These are phyloP conservation scores for Saccharomyces pastorianus DNA, from an alignment of 1,139 yeast genomes.

Conservation along the genomic window DNA sequence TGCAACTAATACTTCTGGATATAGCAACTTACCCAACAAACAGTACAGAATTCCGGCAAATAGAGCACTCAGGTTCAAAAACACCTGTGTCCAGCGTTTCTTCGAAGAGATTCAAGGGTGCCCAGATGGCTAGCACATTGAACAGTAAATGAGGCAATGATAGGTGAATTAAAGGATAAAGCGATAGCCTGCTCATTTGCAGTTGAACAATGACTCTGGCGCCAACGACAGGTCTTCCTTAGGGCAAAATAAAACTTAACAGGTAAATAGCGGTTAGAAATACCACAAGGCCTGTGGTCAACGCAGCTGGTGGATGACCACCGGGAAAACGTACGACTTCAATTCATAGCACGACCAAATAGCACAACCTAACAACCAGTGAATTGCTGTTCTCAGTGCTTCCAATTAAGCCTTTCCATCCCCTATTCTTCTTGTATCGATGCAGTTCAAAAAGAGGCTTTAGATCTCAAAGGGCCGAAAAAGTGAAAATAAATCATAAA, in stretches of 20 bases:
- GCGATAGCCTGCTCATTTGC: slow-evolving; percentile 56
- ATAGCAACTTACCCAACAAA: slow-evolving; percentile 45
- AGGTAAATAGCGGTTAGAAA: slow-evolving; percentile 42
- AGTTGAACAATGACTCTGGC: slow-evolving; percentile 51
- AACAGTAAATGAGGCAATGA: slow-evolving; percentile 54
- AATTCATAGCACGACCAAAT: slow-evolving; percentile 4
- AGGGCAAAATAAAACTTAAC: slow-evolving; percentile 32
- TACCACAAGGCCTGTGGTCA: slow-evolving; percentile 54
- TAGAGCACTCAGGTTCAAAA: slow-evolving; percentile 64
- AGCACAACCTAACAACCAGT: neutral
- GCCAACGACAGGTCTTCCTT: slow-evolving; percentile 38
- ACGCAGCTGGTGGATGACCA: slow-evolving; percentile 47
- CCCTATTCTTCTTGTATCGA: neutral
- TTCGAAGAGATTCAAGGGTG: slow-evolving; percentile 67
- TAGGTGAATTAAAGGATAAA: slow-evolving; percentile 67
- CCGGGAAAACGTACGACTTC: slow-evolving; percentile 19
- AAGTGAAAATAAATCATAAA: neutral
- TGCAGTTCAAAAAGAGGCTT: neutral
- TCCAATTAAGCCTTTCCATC: neutral
- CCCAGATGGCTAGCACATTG: slow-evolving; percentile 50
- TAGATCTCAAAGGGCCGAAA: neutral
- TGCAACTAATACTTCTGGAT: slow-evolving; percentile 47
- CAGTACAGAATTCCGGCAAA: slow-evolving; percentile 64
- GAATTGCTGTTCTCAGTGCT: neutral
- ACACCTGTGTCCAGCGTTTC: slow-evolving; percentile 71